Evolutionary conservation across 1,284 basidiomycete genomes (phyloP).

Genomic region (Anthracocystis walkeri): DNA sequence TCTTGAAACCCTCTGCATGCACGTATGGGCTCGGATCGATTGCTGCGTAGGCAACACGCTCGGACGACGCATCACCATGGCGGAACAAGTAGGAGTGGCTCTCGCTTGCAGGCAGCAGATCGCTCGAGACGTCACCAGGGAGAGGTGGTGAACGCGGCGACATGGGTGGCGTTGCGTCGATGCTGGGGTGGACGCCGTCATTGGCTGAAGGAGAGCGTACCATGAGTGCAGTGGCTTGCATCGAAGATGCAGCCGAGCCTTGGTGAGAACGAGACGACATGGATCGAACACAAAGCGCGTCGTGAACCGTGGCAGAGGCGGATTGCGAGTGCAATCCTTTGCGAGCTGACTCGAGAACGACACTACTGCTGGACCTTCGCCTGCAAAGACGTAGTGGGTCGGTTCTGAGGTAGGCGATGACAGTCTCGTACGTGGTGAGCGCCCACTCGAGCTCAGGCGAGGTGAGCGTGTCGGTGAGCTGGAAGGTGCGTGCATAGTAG

Average conservation of each 20-base stretch:
- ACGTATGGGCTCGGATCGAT: conserved; percentile 21
- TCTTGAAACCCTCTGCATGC: conserved; percentile 31
- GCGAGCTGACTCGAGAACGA: conserved; percentile 2
- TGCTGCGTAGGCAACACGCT: conserved; percentile 15
- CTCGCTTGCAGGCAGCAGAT: conserved; percentile 15
- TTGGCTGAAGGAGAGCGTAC: conserved; percentile 16
- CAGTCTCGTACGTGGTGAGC: conserved; percentile 41
- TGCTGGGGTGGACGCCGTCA: not conserved
- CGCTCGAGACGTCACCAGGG: not conserved
- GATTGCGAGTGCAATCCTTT: conserved; percentile 13
- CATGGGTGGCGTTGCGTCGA: conserved; percentile 9
- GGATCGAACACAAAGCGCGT: conserved; percentile 17
- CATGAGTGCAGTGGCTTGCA: conserved; percentile 13
- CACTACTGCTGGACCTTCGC: conserved; percentile 22
- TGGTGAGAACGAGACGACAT: conserved; percentile 32
- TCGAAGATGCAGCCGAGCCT: conserved; percentile 14
- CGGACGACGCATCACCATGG: conserved; percentile 19
- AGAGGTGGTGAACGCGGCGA: conserved; percentile 21
- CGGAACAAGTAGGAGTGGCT: conserved; percentile 29
- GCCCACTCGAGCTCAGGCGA: conserved; percentile 41
- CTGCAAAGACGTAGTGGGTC: conserved; percentile 40
- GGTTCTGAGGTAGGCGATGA: conserved; percentile 35
- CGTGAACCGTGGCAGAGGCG: conserved; percentile 3
- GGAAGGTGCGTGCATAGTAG: conserved; percentile 42
- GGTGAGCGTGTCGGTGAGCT: conserved; percentile 38